Conservation (phyloP, 2,329 filamentous ascomycete genomes). For the Claviceps sp. region DNA sequence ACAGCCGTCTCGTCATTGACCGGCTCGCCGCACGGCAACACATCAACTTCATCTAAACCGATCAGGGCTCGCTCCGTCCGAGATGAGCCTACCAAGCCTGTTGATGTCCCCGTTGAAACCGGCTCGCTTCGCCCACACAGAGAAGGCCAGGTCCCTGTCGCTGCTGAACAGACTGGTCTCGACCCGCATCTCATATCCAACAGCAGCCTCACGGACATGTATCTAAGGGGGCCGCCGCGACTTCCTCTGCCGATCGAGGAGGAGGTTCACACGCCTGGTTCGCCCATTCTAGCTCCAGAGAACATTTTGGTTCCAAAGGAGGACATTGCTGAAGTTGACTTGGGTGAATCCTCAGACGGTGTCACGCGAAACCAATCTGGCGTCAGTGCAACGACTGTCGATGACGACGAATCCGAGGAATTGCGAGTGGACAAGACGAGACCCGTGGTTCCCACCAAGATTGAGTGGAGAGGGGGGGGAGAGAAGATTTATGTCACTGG, state of each 20-base stretch:
- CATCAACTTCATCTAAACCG: slow-evolving; percentile 16
- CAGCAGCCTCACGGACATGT: slow-evolving; percentile 50
- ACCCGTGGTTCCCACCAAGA: slow-evolving; percentile 66
- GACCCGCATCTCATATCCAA: slow-evolving; percentile 34
- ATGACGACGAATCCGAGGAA: slow-evolving; percentile 69
- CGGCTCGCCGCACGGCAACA: slow-evolving; percentile 30
- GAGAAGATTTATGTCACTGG: slow-evolving; percentile 94
- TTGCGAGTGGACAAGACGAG: slow-evolving; percentile 61
- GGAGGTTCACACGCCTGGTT: slow-evolving; percentile 78
- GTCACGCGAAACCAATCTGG: slow-evolving; percentile 43
- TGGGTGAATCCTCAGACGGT: slow-evolving; percentile 34
- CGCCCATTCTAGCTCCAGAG: slow-evolving; percentile 67
- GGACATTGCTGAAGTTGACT: slow-evolving; percentile 34
- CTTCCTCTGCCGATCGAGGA: slow-evolving; percentile 89
- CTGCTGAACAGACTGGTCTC: slow-evolving; percentile 18
- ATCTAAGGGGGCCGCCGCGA: slow-evolving; percentile 63
- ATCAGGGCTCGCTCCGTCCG: slow-evolving; percentile 14
- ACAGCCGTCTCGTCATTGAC: slow-evolving; percentile 36
- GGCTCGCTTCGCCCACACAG: slow-evolving; percentile 24
- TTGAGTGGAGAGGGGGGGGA: slow-evolving; percentile 74
- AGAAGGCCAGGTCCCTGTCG: slow-evolving; percentile 17
- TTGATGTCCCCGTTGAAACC: slow-evolving; percentile 38
- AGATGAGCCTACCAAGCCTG: slow-evolving; percentile 37
- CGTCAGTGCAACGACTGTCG: slow-evolving; percentile 49
- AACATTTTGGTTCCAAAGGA: not conserved